Conservation (phyloP, 2,329 filamentous ascomycete species). For the Akanthomyces uredinophilus region DNA sequence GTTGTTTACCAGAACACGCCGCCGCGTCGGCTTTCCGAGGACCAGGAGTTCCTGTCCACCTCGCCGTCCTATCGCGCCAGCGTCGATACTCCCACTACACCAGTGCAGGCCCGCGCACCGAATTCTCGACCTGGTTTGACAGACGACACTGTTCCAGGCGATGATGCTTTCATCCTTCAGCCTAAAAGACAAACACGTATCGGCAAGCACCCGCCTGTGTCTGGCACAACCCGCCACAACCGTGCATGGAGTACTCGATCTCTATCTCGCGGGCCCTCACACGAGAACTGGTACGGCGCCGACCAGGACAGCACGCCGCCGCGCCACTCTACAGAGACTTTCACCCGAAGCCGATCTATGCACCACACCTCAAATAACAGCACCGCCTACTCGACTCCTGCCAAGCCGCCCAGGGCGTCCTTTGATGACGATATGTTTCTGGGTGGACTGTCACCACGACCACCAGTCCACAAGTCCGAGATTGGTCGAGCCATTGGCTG, state of each 20-base stretch:
- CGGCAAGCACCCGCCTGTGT: constrained; percentile 41
- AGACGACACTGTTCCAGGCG: constrained; percentile 56
- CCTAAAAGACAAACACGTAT: constrained; percentile 49
- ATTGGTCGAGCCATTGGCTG: constrained; percentile 54
- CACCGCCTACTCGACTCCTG: constrained; percentile 36
- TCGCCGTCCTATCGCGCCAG: constrained; percentile 36
- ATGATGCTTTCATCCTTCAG: constrained; percentile 51
- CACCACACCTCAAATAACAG: constrained; percentile 16
- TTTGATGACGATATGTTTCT: constrained; percentile 42
- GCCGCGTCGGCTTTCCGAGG: constrained; percentile 24
- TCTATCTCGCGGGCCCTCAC: constrained; percentile 32
- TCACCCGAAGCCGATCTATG: constrained; percentile 16
- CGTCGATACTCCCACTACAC: constrained; percentile 42
- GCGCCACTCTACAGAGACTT: constrained; percentile 30
- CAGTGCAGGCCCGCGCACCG: constrained; percentile 54
- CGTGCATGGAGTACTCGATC: constrained; percentile 44
- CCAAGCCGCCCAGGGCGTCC: constrained; percentile 39
- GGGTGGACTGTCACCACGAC: constrained; percentile 45
- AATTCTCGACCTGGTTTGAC: constrained; percentile 59
- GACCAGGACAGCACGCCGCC: constrained; percentile 28
- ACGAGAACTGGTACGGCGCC: constrained; percentile 35
- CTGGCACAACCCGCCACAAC: constrained; percentile 25
- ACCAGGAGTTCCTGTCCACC: constrained; percentile 23
- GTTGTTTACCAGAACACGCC: constrained; percentile 45
- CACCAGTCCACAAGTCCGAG: constrained; percentile 39